phyloP scores from a whole-genome alignment of 345 rosid genomes.

The Citrus sp. region DNA sequence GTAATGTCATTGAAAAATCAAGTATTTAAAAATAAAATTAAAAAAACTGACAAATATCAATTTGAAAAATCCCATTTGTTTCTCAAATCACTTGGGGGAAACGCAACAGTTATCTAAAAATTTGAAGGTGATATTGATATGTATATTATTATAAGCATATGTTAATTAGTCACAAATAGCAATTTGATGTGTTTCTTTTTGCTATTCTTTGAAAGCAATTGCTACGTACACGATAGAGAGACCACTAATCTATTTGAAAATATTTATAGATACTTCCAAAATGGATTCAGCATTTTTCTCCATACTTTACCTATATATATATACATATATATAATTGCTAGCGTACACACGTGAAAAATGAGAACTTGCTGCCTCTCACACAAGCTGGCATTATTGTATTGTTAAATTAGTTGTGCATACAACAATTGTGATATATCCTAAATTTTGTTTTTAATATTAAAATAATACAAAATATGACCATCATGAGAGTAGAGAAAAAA shows the following conservation, averaged over 20 bases:
- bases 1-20: not conserved
- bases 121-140: not conserved
- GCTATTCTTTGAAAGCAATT: not conserved
- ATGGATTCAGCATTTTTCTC: not conserved
- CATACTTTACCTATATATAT: not conserved
- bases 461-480: too few species aligned
- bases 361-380: not conserved
- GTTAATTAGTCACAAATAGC: not conserved
- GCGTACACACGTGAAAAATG: not conserved
- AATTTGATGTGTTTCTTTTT: not conserved
- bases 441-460: too few species aligned
- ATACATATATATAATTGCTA: too few species aligned
- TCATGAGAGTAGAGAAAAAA: too few species aligned
- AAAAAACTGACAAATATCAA: not conserved
- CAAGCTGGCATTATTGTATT: too few species aligned
- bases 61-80: not conserved
- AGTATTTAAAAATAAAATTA: too few species aligned
- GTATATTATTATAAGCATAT: not conserved
- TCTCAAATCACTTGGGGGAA: not conserved
- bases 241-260: not conserved
- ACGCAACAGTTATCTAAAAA: not conserved
- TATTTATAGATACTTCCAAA: not conserved
- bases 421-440: too few species aligned
- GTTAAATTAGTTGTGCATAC: too few species aligned
- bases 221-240: not conserved